phyloP scores from a whole-genome alignment of 225 moss, liverwort and hornwort genomes.

The Physcomitrellopsis africana region DNA sequence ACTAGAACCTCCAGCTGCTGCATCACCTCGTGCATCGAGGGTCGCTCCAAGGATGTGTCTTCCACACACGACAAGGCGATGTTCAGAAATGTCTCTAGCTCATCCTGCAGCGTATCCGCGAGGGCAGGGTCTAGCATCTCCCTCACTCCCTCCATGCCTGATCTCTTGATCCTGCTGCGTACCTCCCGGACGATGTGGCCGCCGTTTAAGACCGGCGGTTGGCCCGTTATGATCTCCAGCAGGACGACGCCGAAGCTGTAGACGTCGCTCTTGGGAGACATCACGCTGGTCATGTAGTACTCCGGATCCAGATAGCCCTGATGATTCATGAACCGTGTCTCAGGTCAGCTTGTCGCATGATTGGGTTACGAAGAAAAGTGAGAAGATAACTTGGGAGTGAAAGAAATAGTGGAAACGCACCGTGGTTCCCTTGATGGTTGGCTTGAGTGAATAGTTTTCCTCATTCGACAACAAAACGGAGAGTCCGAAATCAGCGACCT shows the following conservation, averaged over 20 bases:
- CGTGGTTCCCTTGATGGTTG: constrained; percentile 83
- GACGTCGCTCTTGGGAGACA: constrained; percentile 82
- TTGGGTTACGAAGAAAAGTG: neutral
- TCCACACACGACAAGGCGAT: constrained; percentile 76
- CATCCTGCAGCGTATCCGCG: constrained; percentile 15
- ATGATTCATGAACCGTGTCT: neutral
- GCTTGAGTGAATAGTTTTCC: constrained; percentile 10
- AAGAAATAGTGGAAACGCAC: constrained; percentile 22
- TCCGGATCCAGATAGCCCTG: constrained; percentile 95
- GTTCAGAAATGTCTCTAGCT: constrained; percentile 51
- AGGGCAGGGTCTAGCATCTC: constrained; percentile 62
- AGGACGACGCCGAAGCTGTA: constrained; percentile 93
- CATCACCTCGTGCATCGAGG: constrained; percentile 70
- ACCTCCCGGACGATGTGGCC: constrained; percentile 67
- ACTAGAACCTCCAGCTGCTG: constrained; percentile 69
- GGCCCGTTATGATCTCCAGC: constrained; percentile 64
- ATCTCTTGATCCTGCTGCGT: constrained; percentile 39
- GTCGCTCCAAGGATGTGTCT: constrained; percentile 54
- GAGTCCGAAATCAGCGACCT: constrained; percentile 62
- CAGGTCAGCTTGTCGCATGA: neutral
- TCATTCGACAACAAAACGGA: constrained; percentile 34
- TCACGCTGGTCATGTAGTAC: constrained; percentile 73
- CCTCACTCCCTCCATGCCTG: constrained; percentile 44
- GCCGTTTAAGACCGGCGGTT: constrained; percentile 49
- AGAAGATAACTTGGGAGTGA: neutral